phyloP scores from a whole-genome alignment of 2,329 filamentous ascomycete genomes.

The Cytospora leucostoma region DNA sequence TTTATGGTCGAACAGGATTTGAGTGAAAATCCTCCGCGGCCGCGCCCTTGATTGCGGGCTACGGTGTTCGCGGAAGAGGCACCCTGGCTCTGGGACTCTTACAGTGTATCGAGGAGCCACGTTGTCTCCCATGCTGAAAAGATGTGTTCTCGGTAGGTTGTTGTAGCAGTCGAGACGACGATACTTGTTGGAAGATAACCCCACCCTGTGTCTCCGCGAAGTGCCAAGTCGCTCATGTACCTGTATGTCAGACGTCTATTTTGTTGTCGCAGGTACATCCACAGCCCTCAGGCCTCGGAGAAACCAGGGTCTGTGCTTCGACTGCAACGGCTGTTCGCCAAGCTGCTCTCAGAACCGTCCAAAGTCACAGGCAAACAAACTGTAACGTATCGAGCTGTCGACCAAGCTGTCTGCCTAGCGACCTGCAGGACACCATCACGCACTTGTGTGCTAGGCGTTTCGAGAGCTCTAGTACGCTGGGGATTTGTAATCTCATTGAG shows the following conservation, averaged over 20 bases:
- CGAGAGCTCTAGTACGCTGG: background rate
- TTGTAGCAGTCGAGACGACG: background rate
- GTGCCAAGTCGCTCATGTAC: slow-evolving; percentile 16
- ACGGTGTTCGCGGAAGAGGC: background rate
- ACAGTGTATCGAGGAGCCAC: background rate
- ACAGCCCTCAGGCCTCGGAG: slow-evolving; percentile 13
- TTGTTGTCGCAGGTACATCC: slow-evolving; percentile 21
- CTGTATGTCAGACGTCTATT: slow-evolving; percentile 27
- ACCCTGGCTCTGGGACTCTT: background rate
- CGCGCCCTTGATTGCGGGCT: slow-evolving; percentile 2
- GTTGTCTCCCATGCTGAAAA: background rate
- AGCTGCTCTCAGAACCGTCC: background rate
- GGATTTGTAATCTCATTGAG: slow-evolving; percentile 16
- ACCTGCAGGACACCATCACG: background rate
- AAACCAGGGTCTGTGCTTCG: background rate
- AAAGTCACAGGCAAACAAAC: background rate
- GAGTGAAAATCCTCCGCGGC: slow-evolving; percentile 16
- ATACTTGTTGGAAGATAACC: background rate
- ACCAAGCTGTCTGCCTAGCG: background rate
- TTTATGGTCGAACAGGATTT: slow-evolving; percentile 16
- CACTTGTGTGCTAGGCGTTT: too few relatives aligned
- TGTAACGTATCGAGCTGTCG: slow-evolving; percentile 8
- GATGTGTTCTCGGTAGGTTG: background rate
- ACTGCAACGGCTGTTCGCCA: background rate
- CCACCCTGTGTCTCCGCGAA: slow-evolving; percentile 4